Conservation (phyloP, 2,329 filamentous ascomycete species). For the Fusarium palustre region DNA sequence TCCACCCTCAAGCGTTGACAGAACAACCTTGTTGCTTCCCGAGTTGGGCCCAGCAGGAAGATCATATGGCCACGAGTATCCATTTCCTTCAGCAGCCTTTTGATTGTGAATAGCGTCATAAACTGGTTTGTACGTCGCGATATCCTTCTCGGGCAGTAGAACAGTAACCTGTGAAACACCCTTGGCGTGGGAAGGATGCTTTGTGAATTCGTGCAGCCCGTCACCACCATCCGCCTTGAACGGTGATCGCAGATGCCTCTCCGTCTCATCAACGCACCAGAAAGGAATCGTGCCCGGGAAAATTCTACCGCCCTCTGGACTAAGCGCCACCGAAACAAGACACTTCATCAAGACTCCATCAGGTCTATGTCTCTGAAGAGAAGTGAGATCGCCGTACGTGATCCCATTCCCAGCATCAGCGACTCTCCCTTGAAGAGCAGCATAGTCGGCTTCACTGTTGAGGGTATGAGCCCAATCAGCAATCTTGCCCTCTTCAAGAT, state of each 20-base stretch:
- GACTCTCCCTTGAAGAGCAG: slow-evolving; percentile 53
- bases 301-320: slow-evolving; percentile 36
- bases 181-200: slow-evolving; percentile 63
- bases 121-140: slow-evolving; percentile 33
- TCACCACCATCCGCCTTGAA: slow-evolving; percentile 44
- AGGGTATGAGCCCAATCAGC: slow-evolving; percentile 72
- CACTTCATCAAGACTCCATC: slow-evolving; percentile 70
- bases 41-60: slow-evolving; percentile 28
- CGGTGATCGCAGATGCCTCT: slow-evolving; percentile 67
- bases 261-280: slow-evolving; percentile 73
- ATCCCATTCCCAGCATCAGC: slow-evolving; percentile 49
- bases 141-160: slow-evolving; percentile 45
- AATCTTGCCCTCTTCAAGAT: slow-evolving; percentile 59
- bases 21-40: slow-evolving; percentile 29
- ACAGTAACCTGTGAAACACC: slow-evolving; percentile 63
- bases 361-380: slow-evolving; percentile 65
- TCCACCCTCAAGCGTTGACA: slow-evolving; percentile 17
- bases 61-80: slow-evolving; percentile 36
- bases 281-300: slow-evolving; percentile 69
- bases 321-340: slow-evolving; percentile 63
- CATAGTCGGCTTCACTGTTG: slow-evolving; percentile 52
- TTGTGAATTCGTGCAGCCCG: slow-evolving; percentile 41
- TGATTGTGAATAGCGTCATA: slow-evolving; percentile 48
- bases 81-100: background rate
- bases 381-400: slow-evolving; percentile 60